Base-by-base conservation (phyloP, 1,139 yeast species). In the Magnusiomyces fungicola region DNA sequence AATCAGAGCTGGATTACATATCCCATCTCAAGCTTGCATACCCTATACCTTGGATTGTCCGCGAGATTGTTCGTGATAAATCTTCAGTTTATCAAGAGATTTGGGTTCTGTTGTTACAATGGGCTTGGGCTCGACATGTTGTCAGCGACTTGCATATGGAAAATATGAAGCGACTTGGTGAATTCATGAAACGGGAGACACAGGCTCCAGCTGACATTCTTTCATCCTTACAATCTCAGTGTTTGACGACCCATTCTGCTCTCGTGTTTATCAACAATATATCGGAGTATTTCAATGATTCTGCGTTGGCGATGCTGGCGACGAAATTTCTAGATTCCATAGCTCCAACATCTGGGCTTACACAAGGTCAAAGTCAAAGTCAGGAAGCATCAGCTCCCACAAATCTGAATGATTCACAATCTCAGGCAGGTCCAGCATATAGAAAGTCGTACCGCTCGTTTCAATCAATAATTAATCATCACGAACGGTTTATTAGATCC, bases 21-120 rank as follows among this genome's bases (percentile, higher is more conserved):
- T 21, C 29, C 6, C 32, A 12, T 14, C 18, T 42, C 18, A 32
- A 32, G 4, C 19, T 42, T 18, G 38, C 37, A 3, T 42, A 42
- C 19, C 45, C 45, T n/a, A 33, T 29, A 18, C 45, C 45, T 14
- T 42, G 45, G 45, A 33, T 42, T 3, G 45, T 21, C 14, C 36
- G 27, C 4, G 45, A 42, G 21, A 32, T 42, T 9, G 32, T 42
- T 21, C 45, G 45, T n/a, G 45, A 42, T 21, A 25, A 23, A 16
- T 21, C 45, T 1, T 21, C 23, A 9, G 27, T 32, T 18, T 42
- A 42, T 14, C 45, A 42, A 22, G 38, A 32, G 4, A 21, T 42
- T 14, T 42, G 45, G 45, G 33, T 32, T 3, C 30, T 21, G 21
- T n/a, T 42, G 21, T 22, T 30, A n/a, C 45, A 42, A 21, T 42